These are phyloP conservation scores for Tolypocladium guangdongense DNA, from an alignment of 2,329 filamentous ascomycete species.

Conservation along the genomic window DNA sequence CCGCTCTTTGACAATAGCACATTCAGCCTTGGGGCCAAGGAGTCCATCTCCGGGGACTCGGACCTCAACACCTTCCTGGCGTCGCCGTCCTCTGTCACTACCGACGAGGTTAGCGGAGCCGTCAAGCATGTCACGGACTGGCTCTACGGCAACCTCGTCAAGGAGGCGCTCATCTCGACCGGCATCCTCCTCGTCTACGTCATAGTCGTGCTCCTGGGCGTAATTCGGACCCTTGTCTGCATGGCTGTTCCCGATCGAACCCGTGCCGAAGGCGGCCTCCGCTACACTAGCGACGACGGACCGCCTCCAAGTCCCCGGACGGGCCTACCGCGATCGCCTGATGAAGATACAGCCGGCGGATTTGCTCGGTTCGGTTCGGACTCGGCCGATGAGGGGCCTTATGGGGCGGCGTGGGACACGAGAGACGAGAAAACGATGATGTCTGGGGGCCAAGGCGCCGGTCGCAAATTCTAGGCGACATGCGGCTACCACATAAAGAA, in stretches of 20 bases:
- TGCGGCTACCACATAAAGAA: not conserved
- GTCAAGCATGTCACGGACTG: slow-evolving; percentile 58
- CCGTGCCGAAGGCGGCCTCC: slow-evolving; percentile 41
- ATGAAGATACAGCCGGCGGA: not conserved
- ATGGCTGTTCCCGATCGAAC: slow-evolving; percentile 48
- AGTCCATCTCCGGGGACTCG: slow-evolving; percentile 45
- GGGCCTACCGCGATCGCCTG: not conserved
- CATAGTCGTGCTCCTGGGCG: slow-evolving; percentile 63
- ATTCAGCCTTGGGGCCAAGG: slow-evolving; percentile 68
- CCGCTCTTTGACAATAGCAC: slow-evolving; percentile 69
- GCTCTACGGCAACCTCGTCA: slow-evolving; percentile 56
- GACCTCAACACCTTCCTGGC: slow-evolving; percentile 62
- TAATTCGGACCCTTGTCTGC: slow-evolving; percentile 53
- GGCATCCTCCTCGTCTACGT: slow-evolving; percentile 68
- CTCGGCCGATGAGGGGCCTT: not conserved
- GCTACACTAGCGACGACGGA: slow-evolving; percentile 20
- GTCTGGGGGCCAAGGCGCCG: not conserved
- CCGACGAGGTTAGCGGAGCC: slow-evolving; percentile 71
- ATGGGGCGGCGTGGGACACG: not conserved
- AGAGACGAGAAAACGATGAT: not conserved
- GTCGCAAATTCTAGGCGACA: not conserved
- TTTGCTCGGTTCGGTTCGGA: not conserved
- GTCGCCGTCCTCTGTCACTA: slow-evolving; percentile 60
- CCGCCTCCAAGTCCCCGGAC: slow-evolving; percentile 13
- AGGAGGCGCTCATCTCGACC: slow-evolving; percentile 70